Evolutionary conservation across 129 eudicot species (phyloP), one percentile per base, ranked within the genome.

Genomic region (Calendula officinalis): DNA sequence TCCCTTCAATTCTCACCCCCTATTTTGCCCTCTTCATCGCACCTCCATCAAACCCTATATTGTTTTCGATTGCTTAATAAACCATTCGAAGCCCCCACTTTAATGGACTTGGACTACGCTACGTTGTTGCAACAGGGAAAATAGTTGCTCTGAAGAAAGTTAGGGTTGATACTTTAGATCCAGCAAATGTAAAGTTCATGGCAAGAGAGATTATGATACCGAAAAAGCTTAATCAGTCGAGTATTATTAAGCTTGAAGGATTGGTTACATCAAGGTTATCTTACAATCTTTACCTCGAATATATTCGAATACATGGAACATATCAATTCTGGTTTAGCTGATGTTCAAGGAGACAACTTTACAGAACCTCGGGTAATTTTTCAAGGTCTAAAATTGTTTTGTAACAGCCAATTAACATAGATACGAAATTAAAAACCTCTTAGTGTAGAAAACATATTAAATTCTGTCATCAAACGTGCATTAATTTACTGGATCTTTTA

Each of bases 201-300:
- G 97, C 97, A 1, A 70, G 94, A 66, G 95, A 89, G 77, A 89
- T 89, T 56, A 78, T 89, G 14, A 78, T 89, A 16, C 57, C 86
- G 66, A 76, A 78, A 30, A 56, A 56, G 7, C 35, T 56, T 33
- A 56, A 56, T 34, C 62, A 56, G 33, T 42, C 62, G 11, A 56
- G 35, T 56, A 56, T 56, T 33, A 56, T 56, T 12, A 56, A 56
- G 62, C 62, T 56, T 36, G 42, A 56, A 80, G 97, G 97, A n/a
- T 70, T 90, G 73, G 97, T 86, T 55, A 90, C 95, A 4, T 90
- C 97, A 27, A 82, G 97, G 71, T 82, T 90, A 89, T 90, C 97
- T 8, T 79, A 72, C 38, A 90, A 95, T 77, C 81, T 56, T 33
- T 56, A 56, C 41, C 62, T 56, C 35, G 39, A n/a, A n/a, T n/a